A percentile compares a stretch with the other conserved stretches of the same genome.
phyloP scores from a whole-genome alignment of 352 stramenopile species.

The Phytopythium sindhum region DNA sequence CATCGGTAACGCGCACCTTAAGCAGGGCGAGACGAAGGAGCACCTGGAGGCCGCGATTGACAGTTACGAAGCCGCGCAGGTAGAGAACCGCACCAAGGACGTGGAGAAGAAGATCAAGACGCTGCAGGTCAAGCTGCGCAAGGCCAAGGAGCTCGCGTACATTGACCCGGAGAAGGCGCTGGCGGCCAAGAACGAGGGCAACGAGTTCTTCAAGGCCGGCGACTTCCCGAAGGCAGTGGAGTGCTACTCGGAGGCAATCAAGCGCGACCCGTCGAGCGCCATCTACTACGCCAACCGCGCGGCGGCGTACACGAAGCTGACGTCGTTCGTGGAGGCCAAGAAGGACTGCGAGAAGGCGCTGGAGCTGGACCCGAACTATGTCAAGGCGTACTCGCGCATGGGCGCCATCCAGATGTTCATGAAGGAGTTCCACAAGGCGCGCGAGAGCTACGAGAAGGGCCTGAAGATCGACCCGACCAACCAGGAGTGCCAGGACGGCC shows the following conservation, averaged over 20 bases:
- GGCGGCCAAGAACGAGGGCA: conserved; percentile 97
- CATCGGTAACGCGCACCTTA: conserved; percentile 96
- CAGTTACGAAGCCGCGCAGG: conserved; percentile 82
- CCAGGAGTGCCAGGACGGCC: conserved; percentile 94
- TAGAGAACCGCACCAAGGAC: conserved; percentile 89
- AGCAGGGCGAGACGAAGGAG: conserved; percentile 90
- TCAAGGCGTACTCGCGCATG: conserved; percentile 98
- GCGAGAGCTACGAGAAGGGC: conserved; percentile 96
- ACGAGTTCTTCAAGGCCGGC: conserved; percentile 96
- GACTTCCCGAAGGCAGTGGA: conserved; percentile 93
- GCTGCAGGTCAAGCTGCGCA: conserved; percentile 95
- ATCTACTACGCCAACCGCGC: conserved; percentile 99
- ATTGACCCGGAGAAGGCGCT: conserved; percentile 96
- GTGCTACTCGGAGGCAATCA: conserved; percentile 98
- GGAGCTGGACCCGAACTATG: conserved; percentile 98
- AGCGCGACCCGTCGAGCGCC: conserved; percentile 96
- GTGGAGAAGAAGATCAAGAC: conserved; percentile 95
- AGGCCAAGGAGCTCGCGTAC: conserved; percentile 92
- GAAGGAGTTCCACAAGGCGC: conserved; percentile 99
- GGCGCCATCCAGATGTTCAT: conserved; percentile 99
- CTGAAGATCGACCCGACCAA: conserved; percentile 94
- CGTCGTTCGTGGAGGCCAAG: conserved; percentile 91
- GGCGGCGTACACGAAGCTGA: conserved; percentile 98
- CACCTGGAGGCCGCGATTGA: conserved; percentile 83
- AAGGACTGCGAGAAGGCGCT: conserved; percentile 97